These are phyloP conservation scores for Crithidia thermophila DNA, from an alignment of 208 protist species.

Conservation along the genomic window DNA sequence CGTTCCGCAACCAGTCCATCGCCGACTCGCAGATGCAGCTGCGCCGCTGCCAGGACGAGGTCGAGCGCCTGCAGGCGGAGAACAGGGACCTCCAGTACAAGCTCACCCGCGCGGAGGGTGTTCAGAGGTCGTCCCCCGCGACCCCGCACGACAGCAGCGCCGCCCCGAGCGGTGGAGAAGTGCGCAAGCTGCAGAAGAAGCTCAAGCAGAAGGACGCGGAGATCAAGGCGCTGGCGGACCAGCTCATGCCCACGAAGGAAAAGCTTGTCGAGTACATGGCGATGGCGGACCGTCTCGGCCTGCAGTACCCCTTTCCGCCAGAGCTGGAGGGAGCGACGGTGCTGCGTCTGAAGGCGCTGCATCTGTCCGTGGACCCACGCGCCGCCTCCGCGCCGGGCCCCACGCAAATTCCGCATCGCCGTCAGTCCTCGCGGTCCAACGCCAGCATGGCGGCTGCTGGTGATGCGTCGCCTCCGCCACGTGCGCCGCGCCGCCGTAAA, in stretches of 20 bases:
- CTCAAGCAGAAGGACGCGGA: constrained; percentile 56
- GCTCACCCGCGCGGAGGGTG: constrained; percentile 2
- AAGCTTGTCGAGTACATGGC: constrained; percentile 90
- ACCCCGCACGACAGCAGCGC: neutral
- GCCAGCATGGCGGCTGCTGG: neutral
- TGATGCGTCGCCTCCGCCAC: constrained; percentile 9
- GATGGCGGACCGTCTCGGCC: constrained; percentile 76
- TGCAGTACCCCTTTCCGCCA: constrained; percentile 80
- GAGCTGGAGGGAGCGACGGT: constrained; percentile 67
- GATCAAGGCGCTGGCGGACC: constrained; percentile 51
- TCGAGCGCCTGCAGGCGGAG: constrained; percentile 41
- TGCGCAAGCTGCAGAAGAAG: constrained; percentile 31
- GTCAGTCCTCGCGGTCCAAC: constrained; percentile 6
- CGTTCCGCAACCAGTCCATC: constrained; percentile 25
- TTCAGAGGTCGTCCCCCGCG: neutral
- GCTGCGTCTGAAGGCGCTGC: constrained; percentile 60
- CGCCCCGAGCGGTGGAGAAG: constrained; percentile 5
- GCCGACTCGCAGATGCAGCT: constrained; percentile 44
- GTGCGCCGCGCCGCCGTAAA: constrained; percentile 5
- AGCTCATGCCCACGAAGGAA: constrained; percentile 84
- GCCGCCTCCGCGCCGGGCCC: constrained; percentile 23
- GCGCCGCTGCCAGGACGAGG: constrained; percentile 42
- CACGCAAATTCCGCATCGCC: neutral
- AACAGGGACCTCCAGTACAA: constrained; percentile 28
- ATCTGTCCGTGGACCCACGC: constrained; percentile 27